Evolutionary conservation across 192 early-diverging fungal species (phyloP), one percentile per base, ranked within the genome.

Genomic region (Allomyces javanicus): DNA sequence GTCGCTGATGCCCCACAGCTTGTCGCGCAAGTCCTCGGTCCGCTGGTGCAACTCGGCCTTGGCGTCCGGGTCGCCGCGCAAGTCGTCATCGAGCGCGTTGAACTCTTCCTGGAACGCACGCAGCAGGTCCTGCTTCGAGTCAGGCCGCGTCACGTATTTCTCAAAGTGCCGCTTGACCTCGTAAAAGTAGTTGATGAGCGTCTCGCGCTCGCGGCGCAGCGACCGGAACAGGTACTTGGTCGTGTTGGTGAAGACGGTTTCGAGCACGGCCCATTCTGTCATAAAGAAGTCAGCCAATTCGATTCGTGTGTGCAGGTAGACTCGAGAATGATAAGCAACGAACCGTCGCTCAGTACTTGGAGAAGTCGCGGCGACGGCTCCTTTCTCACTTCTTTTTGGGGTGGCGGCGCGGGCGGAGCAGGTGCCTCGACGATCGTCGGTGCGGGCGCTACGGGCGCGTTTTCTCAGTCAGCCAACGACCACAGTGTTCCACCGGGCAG

Each of bases 1-100:
- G 64, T 84, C 82, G 25, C 77, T 76, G 64, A 84, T 69, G 4
- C 81, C 82, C 82, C 82, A 84, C 19, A 84, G 70, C 62, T 74
- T 76, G 63, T 84, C 82, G 44, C 82, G 70, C 64, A 84, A 70
- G 64, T 84, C 82, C 64, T 84, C 81, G 19, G 77, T 74, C n/a
- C 82, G 71, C 64, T 81, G 80, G 67, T 84, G 82, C 17, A 84
- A 69, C 62, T 83, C 82, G 9, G 79, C 77, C 70, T 84, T 84
- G 3, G 78, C 82, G 64, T 84, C 81, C 1, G 68, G 65, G 66
- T 84, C 81, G 10, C 55, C 77, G 76, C 82, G 72, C 43, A 84
- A 65, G 70, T 84, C 81, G 70, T 84, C 81, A 63, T 83, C 81
- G 33, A 84, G 75, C 19, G 67, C 27, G 69, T 84, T 84, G 67